These are phyloP conservation scores for Cutaneotrichosporon cyanovorans DNA, from an alignment of 1,284 basidiomycete genomes.

Conservation along the genomic window DNA sequence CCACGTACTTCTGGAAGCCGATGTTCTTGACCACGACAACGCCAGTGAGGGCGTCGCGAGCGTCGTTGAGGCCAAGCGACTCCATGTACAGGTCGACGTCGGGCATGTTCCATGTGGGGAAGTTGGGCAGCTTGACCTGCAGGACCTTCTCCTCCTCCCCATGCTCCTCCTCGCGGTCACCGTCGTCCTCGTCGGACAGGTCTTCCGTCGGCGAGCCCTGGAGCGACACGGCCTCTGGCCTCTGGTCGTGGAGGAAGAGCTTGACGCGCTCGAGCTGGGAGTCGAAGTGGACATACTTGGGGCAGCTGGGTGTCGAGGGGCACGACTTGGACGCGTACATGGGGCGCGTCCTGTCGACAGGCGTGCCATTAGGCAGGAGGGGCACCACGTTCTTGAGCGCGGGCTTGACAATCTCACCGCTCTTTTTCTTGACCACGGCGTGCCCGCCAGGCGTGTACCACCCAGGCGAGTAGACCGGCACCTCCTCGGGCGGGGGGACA, in stretches of 20 bases:
- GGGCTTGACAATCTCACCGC: slow-evolving; percentile 83
- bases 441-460: slow-evolving; percentile 30
- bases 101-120: slow-evolving; percentile 47
- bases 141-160: slow-evolving; percentile 41
- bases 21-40: slow-evolving; percentile 74
- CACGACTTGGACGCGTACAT: slow-evolving; percentile 56
- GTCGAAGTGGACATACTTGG: slow-evolving; percentile 89
- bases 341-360: slow-evolving; percentile 54
- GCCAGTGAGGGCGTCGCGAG: slow-evolving; percentile 58
- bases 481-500: slow-evolving; percentile 16
- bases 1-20: slow-evolving; percentile 79
- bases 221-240: slow-evolving; percentile 83
- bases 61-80: slow-evolving; percentile 55
- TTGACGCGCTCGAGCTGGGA: slow-evolving; percentile 78
- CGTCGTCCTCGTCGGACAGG: slow-evolving; percentile 72
- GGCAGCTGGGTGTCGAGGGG: slow-evolving; percentile 60
- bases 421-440: slow-evolving; percentile 67
- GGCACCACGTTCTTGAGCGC: slow-evolving; percentile 69
- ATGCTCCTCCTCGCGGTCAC: slow-evolving; percentile 50
- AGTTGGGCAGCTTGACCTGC: slow-evolving; percentile 50
- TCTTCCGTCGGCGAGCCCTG: slow-evolving; percentile 78
- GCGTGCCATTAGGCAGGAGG: slow-evolving; percentile 31
- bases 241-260: slow-evolving; percentile 86
- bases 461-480: slow-evolving; percentile 15
- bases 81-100: slow-evolving; percentile 52